Evolutionary conservation across 1,284 basidiomycete genomes (phyloP).

Genomic region (Malassezia arunalokei): DNA sequence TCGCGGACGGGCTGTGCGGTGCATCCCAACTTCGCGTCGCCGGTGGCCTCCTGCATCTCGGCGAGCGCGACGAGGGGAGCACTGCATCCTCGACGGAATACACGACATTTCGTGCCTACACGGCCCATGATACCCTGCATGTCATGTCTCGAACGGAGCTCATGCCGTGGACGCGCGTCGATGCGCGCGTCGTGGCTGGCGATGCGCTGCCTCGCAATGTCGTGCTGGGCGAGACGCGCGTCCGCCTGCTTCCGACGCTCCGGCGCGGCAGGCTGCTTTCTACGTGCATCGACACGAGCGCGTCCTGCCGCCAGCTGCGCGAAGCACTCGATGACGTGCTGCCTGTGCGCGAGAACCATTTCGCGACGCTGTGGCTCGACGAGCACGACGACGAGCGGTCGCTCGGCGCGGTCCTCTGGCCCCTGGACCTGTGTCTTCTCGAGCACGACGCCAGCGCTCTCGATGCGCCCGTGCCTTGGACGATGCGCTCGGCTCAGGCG

Average conservation of each 20-base stretch:
- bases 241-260: conserved; percentile 5
- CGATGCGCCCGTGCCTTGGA: neutral
- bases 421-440: conserved; percentile 4
- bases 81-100: neutral
- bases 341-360: too few relatives aligned
- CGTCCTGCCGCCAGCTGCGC: too few relatives aligned
- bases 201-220: neutral
- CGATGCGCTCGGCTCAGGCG: neutral
- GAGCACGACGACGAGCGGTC: neutral
- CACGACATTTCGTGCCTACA: conserved; percentile 2
- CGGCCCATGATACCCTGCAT: neutral
- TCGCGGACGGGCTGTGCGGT: neutral
- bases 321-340: too few relatives aligned
- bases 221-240: neutral
- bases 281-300: neutral
- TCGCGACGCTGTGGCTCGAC: too few relatives aligned
- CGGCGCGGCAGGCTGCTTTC: neutral
- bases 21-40: neutral
- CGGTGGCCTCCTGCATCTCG: neutral
- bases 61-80: neutral
- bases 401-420: conserved; percentile 5
- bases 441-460: neutral
- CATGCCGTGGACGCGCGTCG: conserved; percentile 5
- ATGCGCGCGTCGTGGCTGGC: neutral
- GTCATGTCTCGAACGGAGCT: neutral